These are phyloP conservation scores for Rhypophila decipiens DNA, from an alignment of 495 filamentous ascomycete genomes.

Conservation along the genomic window DNA sequence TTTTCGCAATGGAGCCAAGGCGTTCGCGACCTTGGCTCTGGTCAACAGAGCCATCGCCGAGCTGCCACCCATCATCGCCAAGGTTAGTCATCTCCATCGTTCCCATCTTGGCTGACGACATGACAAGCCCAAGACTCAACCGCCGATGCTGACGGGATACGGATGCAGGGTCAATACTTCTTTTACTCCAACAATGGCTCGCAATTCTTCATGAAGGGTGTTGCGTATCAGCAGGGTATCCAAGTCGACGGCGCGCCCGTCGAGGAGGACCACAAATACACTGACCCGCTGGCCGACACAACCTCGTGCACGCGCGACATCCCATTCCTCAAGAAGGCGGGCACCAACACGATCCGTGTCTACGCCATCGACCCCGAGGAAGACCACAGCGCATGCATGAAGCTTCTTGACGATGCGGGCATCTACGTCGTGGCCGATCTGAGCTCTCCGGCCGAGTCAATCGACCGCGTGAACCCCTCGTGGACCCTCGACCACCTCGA, in stretches of 20 bases:
- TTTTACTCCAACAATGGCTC: constrained; percentile 53
- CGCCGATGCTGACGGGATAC: background rate
- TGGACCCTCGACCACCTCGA: constrained; percentile 72
- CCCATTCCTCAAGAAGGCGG: constrained; percentile 65
- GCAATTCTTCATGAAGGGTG: constrained; percentile 82
- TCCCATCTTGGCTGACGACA: too few relatives aligned
- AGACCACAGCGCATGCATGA: constrained; percentile 81
- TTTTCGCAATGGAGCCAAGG: background rate
- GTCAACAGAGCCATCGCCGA: background rate
- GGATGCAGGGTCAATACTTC: constrained; percentile 38
- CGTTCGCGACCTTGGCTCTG: background rate
- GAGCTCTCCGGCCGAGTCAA: constrained; percentile 68
- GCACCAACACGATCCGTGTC: constrained; percentile 86
- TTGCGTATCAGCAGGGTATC: constrained; percentile 70
- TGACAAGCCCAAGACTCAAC: background rate
- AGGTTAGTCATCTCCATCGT: background rate
- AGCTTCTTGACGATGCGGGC: constrained; percentile 69
- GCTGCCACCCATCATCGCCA: background rate
- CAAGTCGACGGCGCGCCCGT: constrained; percentile 34
- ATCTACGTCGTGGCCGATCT: constrained; percentile 94
- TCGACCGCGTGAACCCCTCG: constrained; percentile 67
- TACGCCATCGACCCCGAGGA: constrained; percentile 79
- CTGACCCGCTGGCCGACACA: constrained; percentile 68
- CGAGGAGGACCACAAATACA: constrained; percentile 34
- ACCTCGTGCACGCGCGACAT: constrained; percentile 72